These are phyloP conservation scores for Medicago arabica DNA, from an alignment of 306 rosid genomes.

Conservation along the genomic window DNA sequence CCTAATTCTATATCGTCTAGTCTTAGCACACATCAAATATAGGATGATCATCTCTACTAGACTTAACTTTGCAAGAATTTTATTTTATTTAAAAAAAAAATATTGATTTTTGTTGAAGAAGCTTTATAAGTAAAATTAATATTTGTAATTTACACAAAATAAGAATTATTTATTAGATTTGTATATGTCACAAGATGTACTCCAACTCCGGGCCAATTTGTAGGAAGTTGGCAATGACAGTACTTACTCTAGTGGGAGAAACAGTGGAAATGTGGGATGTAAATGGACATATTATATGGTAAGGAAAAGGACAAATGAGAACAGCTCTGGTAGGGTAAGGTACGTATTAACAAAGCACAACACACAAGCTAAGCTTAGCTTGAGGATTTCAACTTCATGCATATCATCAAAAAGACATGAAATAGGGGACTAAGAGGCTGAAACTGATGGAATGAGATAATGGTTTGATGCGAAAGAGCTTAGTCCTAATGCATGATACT, in stretches of 20 bases:
- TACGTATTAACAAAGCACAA: neutral
- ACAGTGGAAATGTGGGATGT: constrained; percentile 42
- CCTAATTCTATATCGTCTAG: no score
- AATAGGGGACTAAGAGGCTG: constrained; percentile 21
- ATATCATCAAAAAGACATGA: constrained; percentile 22
- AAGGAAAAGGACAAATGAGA: constrained; percentile 55
- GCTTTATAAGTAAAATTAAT: no score
- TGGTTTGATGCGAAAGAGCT: constrained; percentile 78
- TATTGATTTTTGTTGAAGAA: no score
- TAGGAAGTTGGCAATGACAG: constrained; percentile 38
- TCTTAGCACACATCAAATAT: no score
- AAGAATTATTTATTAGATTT: neutral
- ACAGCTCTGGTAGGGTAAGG: constrained; percentile 58
- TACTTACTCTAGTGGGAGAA: constrained; percentile 29
- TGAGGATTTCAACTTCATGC: neutral
- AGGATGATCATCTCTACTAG: no score
- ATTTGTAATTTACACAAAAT: no score
- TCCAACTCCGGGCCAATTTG: neutral
- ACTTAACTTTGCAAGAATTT: no score
- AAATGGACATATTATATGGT: constrained; percentile 36
- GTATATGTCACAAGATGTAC: neutral
- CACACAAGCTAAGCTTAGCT: neutral
- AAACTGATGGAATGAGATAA: constrained; percentile 48
- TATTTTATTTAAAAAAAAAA: no score
- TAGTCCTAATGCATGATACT: constrained; percentile 80